These are phyloP conservation scores for Exsudoporus frostii DNA, from an alignment of 768 basidiomycete species.

Conservation along the genomic window DNA sequence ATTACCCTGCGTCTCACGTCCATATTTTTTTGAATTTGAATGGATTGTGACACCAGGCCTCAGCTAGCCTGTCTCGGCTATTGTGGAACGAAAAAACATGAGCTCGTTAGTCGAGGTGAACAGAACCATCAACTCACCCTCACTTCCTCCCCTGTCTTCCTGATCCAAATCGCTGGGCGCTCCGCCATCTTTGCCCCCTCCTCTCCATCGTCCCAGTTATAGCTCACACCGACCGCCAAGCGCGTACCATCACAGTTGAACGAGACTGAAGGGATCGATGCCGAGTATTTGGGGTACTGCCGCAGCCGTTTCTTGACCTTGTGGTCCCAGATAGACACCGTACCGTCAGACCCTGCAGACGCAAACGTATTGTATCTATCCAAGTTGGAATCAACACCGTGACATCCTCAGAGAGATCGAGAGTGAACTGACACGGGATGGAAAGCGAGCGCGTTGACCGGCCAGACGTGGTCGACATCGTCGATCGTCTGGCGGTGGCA, in stretches of 20 bases:
- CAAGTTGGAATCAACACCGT: not conserved
- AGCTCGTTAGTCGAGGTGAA: not conserved
- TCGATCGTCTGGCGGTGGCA: conserved; percentile 90
- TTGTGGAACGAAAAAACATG: not conserved
- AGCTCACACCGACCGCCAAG: conserved; percentile 80
- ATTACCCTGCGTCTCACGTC: not conserved
- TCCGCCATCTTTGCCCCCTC: conserved; percentile 63
- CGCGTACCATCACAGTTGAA: conserved; percentile 84
- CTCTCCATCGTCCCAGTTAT: conserved; percentile 89
- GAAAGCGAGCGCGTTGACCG: conserved; percentile 93
- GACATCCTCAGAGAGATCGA: not conserved
- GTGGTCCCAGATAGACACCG: conserved; percentile 97
- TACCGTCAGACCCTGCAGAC: conserved; percentile 91
- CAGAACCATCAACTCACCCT: conserved; percentile 46
- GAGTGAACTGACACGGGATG: conserved; percentile 65
- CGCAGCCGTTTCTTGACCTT: conserved; percentile 92
- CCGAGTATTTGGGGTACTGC: conserved; percentile 78
- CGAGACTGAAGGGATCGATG: conserved; percentile 72
- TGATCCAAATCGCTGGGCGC: conserved; percentile 57
- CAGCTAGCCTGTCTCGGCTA: conserved; percentile 25
- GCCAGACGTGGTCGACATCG: conserved; percentile 94
- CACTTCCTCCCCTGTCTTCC: conserved; percentile 72
- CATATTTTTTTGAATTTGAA: not conserved
- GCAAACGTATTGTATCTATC: conserved; percentile 88
- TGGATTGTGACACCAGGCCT: not conserved